Evolutionary conservation across 2,329 filamentous ascomycete species (phyloP), one percentile per base, ranked within the genome.

Genomic region (Colletotrichum tropicale): DNA sequence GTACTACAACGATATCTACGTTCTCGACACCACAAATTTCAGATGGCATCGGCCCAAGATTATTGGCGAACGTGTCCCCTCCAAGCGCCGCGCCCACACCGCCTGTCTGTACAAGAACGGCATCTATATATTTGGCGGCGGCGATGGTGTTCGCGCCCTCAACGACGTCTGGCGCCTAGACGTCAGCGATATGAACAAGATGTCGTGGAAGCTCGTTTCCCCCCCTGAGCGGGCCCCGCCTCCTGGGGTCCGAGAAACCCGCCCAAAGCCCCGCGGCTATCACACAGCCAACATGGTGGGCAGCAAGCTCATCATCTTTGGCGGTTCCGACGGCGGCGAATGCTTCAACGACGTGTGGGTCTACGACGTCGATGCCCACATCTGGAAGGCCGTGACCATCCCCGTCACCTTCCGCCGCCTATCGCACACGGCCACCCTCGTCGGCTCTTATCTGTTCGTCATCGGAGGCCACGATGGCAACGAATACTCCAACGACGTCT

Each of bases 321-420:
- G 93, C 52, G 93, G 93, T 38, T 93, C 91, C 5, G 93, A 94
- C 81, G 93, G 93, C 78, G 91, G 91, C 67, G 92, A 94, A 83
- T 94, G 93, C 84, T 94, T 94, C 84, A 90, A 92, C 81, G 93
- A 94, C 80, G 92, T 94, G 55, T 94, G 93, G 93, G 90, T 94
- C 34, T 94, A 93, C 84, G 92, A 94, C 81, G 90, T 94, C 8
- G 92, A 94, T 66, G 88, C 87, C 52, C 87, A 89, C 74, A 78
- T 86, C 28, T 94, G 93, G 91, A 90, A 89, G 76, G 81, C 86
- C 8, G 92, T 93, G 71, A 82, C 86, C 73, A 92, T 93, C 28
- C 88, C 91, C 24, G 81, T 90, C 43, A 90, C 91, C n/a, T 93
- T 89, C 82, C 89, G 91, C 52, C 90, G 93, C 24, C 87, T 94